Conservation (phyloP, 768 basidiomycete genomes). For the Obba rivulosa region DNA sequence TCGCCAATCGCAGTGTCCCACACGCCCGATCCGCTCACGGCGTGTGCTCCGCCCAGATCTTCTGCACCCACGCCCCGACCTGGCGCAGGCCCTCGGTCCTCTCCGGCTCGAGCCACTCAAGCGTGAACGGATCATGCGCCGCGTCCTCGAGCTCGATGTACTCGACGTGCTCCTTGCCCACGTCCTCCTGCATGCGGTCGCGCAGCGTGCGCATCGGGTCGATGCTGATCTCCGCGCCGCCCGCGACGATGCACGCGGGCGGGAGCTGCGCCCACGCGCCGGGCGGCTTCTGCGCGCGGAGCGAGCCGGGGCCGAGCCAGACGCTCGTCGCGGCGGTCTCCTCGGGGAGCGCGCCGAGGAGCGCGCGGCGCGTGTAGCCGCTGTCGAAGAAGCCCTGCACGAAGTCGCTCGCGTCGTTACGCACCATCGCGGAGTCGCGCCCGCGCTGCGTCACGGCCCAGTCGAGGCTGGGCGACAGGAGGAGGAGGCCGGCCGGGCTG, state of each 20-base stretch:
- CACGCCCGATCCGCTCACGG: too few relatives aligned
- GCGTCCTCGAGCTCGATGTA: constrained; percentile 6
- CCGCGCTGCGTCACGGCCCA: constrained; percentile 10
- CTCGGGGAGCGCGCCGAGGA: constrained; percentile 1
- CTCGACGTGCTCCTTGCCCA: constrained; percentile 6
- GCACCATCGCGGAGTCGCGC: constrained; percentile 1
- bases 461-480: constrained; percentile 28
- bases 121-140: constrained; percentile 1
- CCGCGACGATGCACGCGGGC: constrained; percentile 19
- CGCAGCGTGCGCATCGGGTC: constrained; percentile 22
- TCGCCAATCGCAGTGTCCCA: too few relatives aligned
- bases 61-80: background rate
- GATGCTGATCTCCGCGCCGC: constrained; percentile 23
- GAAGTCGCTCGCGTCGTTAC: constrained; percentile 2
- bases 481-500: constrained; percentile 27
- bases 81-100: background rate
- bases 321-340: background rate
- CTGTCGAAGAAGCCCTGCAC: background rate
- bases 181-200: constrained; percentile 20
- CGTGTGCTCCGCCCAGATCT: too few relatives aligned
- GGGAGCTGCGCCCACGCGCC: constrained; percentile 21
- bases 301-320: constrained; percentile 10
- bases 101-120: constrained; percentile 6
- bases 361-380: constrained; percentile 3
- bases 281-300: background rate